Evolutionary conservation across 2,329 filamentous ascomycete species (phyloP), one percentile per base, ranked within the genome.

Genomic region (Fusarium solani-melongenae): DNA sequence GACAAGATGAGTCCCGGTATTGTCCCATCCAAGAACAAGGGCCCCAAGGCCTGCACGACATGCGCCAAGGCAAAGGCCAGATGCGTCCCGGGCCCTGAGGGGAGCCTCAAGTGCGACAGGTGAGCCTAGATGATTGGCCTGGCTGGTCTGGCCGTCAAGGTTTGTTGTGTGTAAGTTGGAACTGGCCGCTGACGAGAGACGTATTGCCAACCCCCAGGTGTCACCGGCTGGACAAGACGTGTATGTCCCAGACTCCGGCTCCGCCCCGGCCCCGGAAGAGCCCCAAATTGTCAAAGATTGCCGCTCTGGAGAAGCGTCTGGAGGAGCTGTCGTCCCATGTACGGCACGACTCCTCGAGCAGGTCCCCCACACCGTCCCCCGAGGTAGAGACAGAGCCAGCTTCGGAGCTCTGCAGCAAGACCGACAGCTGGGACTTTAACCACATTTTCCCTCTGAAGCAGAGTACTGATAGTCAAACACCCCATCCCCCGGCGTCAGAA

Each of bases 41-140:
- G 86, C 14, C 86, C 86, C 5, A 84, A 85, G 72, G 86, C 86
- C 49, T 88, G 86, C 74, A 81, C 81, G 2, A 87, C 86, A 2
- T 88, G 86, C 74, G 86, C 86, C 67, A 86, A 84, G 72, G 86
- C 86, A n/a, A 88, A 88, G 75, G 83, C 86, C 33, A 82, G 86
- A 73, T 88, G 86, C 51, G 84, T 87, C 29, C 81, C 84, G 0
- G 84, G 86, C 4, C 82, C 83, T 11, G 77, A 79, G 15, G 81
- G 78, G 7, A 79, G 76, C 36, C 79, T 81, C 62, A 85, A 85
- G 63, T 88, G 86, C 71, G 86, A 88, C 70, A 83, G 86, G 86
- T 88, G 73, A 76, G 82, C 62, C 33, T 51, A 33, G 55, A 64
- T 62, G 39, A 73, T 74, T 73, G 68, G 64, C 34, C 49, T 15